Evolutionary conservation across 306 rosid species (phyloP), one percentile per base, ranked within the genome.

Genomic region (Arachis hypogaea): DNA sequence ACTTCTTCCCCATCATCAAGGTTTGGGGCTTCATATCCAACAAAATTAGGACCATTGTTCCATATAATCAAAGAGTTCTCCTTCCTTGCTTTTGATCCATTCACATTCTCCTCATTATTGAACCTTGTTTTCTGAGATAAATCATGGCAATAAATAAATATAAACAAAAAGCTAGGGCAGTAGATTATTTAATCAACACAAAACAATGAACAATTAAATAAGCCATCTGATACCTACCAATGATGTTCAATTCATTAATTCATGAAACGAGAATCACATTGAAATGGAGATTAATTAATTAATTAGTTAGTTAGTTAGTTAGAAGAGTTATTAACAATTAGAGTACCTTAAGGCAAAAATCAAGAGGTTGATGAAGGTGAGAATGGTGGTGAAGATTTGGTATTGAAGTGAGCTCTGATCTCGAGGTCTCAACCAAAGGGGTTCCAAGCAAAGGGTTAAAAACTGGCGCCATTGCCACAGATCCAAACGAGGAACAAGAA

Each of bases 341-440:
- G 46, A 36, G n/a, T 46, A 93, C 98, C 96, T 89, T 89, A 79
- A 69, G 72, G 85, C 79, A 82, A 65, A 61, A 5, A 74, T 82
- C 93, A 72, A 86, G 78, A 58, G 29, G 59, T 47, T 75, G 43
- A 68, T 75, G 43, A 68, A 80, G 57, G 12, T 54, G 42, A 80
- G 70, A 59, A 54, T 33, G 38, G 38, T 2, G 38, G 38, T 65
- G 80, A 12, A 72, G 50, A 59, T 89, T 91, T 91, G 94, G 97
- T 22, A 81, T 82, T 82, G 98, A 91, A 93, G 97, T 83, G 97
- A 89, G 96, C 86, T 91, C 97, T 33, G 38, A 33, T 81, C 62
- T 83, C 42, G 96, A 87, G 84, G 76, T 78, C 87, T 87, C 95
- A 41, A 65, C 95, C 42, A 65, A 54, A 41, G 73, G 80, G 72